A percentile compares a stretch with the other conserved stretches of the same genome.
These are phyloP conservation scores for Nitzschia inconspicua DNA, from an alignment of 108 stramenopile species.

Conservation along the genomic window DNA sequence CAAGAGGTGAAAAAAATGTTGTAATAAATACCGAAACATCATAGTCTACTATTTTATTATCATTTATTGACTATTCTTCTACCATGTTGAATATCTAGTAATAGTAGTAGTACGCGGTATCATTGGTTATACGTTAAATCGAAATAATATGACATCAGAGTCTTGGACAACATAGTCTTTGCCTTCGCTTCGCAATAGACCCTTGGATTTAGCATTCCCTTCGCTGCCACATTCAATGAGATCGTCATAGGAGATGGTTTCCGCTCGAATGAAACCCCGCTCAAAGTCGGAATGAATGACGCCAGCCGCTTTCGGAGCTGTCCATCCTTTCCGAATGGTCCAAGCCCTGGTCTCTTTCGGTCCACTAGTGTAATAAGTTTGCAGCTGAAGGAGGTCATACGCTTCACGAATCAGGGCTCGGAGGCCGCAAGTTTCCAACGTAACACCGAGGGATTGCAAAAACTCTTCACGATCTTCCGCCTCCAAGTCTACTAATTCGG, in stretches of 20 bases:
- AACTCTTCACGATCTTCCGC: slow-evolving; percentile 83
- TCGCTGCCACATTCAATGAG: slow-evolving; percentile 89
- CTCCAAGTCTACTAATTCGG: slow-evolving; percentile 89
- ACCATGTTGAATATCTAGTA: no score
- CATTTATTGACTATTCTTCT: no score
- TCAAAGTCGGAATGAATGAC: slow-evolving; percentile 99
- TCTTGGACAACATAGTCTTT: slow-evolving; percentile 98
- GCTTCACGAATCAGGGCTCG: slow-evolving; percentile 84
- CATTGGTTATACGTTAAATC: slow-evolving; percentile 98
- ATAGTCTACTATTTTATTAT: no score
- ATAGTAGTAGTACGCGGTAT: no score
- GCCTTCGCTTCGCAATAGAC: slow-evolving; percentile 92
- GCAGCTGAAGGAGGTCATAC: slow-evolving; percentile 87
- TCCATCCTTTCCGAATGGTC: slow-evolving; percentile 94
- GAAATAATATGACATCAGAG: slow-evolving; percentile 97
- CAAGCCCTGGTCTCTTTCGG: slow-evolving; percentile 96
- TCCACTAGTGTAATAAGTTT: slow-evolving; percentile 96
- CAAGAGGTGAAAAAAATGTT: no score
- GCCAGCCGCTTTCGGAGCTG: slow-evolving; percentile 94
- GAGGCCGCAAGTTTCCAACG: slow-evolving; percentile 85
- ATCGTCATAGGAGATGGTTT: slow-evolving; percentile 93
- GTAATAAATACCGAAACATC: no score
- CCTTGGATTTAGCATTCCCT: slow-evolving; percentile 86
- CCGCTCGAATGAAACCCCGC: slow-evolving; percentile 98
- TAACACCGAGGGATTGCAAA: slow-evolving; percentile 84